These are phyloP conservation scores for Cystofilobasidium bisporidii DNA, from an alignment of 768 basidiomycete genomes.

Conservation along the genomic window DNA sequence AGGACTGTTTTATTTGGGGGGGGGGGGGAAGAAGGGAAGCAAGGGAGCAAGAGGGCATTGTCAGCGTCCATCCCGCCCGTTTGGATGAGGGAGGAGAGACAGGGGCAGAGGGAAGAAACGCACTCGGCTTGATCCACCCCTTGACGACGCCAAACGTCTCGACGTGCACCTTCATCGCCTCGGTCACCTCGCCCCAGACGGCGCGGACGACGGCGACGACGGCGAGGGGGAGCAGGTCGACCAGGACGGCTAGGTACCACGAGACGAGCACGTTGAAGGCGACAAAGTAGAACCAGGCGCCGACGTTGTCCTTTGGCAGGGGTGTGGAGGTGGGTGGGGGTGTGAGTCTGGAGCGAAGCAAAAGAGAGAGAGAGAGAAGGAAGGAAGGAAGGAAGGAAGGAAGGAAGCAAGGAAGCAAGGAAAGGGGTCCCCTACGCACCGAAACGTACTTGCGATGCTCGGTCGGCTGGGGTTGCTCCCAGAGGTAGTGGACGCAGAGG, in stretches of 20 bases:
- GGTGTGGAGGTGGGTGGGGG: neutral
- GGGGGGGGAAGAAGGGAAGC: too few relatives aligned
- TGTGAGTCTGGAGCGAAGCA: neutral
- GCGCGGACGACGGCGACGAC: constrained; percentile 28
- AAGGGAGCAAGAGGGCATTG: constrained; percentile 39
- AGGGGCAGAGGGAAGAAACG: neutral
- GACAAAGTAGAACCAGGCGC: constrained; percentile 70
- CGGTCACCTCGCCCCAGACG: constrained; percentile 67
- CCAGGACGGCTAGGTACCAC: constrained; percentile 64
- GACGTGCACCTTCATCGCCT: constrained; percentile 54
- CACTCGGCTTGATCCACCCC: constrained; percentile 42
- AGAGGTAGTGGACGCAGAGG: constrained; percentile 56
- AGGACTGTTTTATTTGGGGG: constrained; percentile 40
- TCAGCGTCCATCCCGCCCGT: too few relatives aligned
- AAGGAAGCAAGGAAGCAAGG: too few relatives aligned
- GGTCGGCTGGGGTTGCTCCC: constrained; percentile 50
- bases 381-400: neutral
- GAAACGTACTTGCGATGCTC: constrained; percentile 49
- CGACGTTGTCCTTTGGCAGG: constrained; percentile 10
- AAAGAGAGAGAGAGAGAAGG: neutral
- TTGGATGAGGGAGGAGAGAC: constrained; percentile 38
- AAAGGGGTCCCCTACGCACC: neutral
- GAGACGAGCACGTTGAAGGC: constrained; percentile 67
- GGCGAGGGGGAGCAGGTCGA: constrained; percentile 20
- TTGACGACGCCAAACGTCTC: constrained; percentile 65